phyloP scores from a whole-genome alignment of 1,139 yeast genomes.

The Yamadazyma dendronema region DNA sequence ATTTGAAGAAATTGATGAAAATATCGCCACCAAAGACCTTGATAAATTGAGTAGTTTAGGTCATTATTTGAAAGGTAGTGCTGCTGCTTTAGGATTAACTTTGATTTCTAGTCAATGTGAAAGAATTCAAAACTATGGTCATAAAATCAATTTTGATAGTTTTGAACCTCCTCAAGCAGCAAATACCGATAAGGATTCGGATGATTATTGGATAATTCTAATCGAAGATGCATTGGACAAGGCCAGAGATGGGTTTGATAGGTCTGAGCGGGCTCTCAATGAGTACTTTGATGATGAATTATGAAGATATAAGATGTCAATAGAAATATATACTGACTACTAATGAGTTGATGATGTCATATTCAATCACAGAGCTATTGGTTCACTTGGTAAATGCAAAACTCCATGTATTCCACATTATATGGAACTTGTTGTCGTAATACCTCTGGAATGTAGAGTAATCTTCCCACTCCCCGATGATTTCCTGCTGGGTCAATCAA shows the following conservation, averaged over 20 bases:
- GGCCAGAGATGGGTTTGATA: constrained; percentile 56
- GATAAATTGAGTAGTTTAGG: constrained; percentile 72
- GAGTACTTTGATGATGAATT: constrained; percentile 55
- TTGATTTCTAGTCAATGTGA: constrained; percentile 87
- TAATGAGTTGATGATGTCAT: constrained; percentile 20
- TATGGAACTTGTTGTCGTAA: constrained; percentile 24
- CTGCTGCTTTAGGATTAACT: constrained; percentile 87
- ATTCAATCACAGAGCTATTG: no score
- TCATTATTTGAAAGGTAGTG: constrained; percentile 91
- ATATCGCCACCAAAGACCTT: constrained; percentile 49
- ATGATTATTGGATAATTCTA: constrained; percentile 49
- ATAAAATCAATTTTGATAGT: constrained; percentile 46
- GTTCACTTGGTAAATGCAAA: constrained; percentile 28
- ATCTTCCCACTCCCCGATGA: constrained; percentile 42
- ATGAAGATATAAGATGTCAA: constrained; percentile 16
- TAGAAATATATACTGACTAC: constrained; percentile 2
- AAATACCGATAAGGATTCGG: constrained; percentile 18
- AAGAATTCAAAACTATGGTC: constrained; percentile 88
- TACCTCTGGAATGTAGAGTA: constrained; percentile 43
- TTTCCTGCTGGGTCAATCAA: constrained; percentile 50
- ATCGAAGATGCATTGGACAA: constrained; percentile 55
- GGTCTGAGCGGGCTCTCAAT: constrained; percentile 56
- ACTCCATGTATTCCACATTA: constrained; percentile 41
- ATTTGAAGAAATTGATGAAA: constrained; percentile 65
- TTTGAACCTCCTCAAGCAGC: constrained; percentile 21